Conservation (phyloP, 345 rosid species). For the Boechera retrofracta region DNA sequence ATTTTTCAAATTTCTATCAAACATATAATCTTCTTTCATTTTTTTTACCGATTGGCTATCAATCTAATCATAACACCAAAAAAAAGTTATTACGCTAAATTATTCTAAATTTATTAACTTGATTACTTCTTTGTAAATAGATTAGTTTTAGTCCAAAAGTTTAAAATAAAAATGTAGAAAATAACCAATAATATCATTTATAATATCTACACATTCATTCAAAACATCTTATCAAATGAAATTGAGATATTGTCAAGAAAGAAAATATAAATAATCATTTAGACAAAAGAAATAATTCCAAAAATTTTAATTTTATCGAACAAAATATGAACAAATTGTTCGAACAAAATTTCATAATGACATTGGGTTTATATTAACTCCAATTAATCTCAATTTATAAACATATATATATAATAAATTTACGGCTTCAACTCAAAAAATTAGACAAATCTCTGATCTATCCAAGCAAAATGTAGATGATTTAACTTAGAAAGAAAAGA, state of each 20-base stretch:
- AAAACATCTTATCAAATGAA: neutral
- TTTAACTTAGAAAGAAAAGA: constrained; percentile 36
- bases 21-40: too few species aligned
- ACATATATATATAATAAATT: constrained; percentile 5
- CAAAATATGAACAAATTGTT: constrained; percentile 31
- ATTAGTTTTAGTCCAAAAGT: neutral
- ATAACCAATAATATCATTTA: neutral
- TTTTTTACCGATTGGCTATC: too few species aligned
- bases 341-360: constrained; percentile 26
- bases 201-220: neutral
- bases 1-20: too few species aligned
- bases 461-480: constrained; percentile 8
- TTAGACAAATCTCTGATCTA: constrained; percentile 3
- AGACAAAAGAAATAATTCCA: neutral
- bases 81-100: too few species aligned
- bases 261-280: neutral
- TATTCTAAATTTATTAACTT: too few species aligned
- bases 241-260: too few species aligned
- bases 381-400: constrained; percentile 39
- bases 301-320: constrained; percentile 3
- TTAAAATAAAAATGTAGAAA: neutral
- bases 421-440: constrained; percentile 14
- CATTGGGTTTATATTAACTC: constrained; percentile 29
- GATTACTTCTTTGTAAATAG: too few species aligned
- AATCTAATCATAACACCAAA: too few species aligned